Evolutionary conservation across 179 eudicot genomes (phyloP), one percentile per base, ranked within the genome.

Genomic region (Beta lomatogona): DNA sequence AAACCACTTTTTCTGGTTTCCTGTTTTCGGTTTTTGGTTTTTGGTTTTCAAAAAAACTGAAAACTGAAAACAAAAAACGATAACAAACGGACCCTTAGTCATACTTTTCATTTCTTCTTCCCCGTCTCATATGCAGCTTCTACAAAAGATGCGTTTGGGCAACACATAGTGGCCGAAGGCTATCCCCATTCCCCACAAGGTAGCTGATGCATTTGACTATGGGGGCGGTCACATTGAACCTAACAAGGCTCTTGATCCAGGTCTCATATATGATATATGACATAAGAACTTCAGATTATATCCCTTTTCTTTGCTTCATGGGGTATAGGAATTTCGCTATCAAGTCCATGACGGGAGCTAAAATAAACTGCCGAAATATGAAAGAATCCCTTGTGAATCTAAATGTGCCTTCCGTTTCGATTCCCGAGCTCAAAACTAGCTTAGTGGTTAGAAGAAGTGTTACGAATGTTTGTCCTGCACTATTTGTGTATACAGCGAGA

Each of bases 221-320:
- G 84, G 80, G 57, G 84, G 80, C 7, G 76, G 80, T 28, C 80
- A 76, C 68, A 69, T 76, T 57, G 71, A 68, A 44, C 80, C 80
- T 8, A 76, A 81, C 48, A 81, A 81, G 52, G 83, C 83, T 4
- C 46, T 76, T 41, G 55, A 67, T 81, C 83, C 80, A 7, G 83
- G 83, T 57, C 83, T 75, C 28, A 25, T 81, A 66, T 81, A 81
- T 66, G 83, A 81, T n/a, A n/a, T n/a, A n/a, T n/a, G n/a, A n/a
- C 75, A 81, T 81, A 9, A 81, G 54, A 54, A 58, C 80, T 66
- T 57, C 46, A 12, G 76, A 76, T 77, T 75, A 76, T 59, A 69
- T 81, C 50, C 52, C 41, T 44, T 76, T 45, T 9, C 73, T 81
- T 19, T 64, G 82, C 45, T n/a, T 73, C 6, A n/a, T 57, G 16